Conservation (phyloP, 1,284 basidiomycete species). For the Trametes hirsuta region DNA sequence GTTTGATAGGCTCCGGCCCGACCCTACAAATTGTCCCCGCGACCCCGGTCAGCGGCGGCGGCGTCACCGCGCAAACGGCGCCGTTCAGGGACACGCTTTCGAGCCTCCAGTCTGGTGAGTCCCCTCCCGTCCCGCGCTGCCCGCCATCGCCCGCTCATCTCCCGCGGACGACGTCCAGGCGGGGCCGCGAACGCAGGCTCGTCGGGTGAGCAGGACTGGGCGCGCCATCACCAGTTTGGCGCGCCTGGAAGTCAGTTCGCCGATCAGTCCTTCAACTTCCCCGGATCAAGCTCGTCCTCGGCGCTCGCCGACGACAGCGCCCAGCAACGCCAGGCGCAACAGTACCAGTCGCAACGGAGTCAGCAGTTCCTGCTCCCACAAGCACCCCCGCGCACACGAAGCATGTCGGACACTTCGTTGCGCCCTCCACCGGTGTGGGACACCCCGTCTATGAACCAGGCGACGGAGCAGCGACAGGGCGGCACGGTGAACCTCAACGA, state of each 20-base stretch:
- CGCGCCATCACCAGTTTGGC: conserved; percentile 20
- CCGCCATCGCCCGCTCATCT: neutral
- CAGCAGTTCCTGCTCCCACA: conserved; percentile 38
- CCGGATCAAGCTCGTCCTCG: conserved; percentile 30
- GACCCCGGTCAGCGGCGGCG: conserved; percentile 73
- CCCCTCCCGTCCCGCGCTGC: neutral
- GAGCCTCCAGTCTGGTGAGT: conserved; percentile 50
- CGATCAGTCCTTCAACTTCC: conserved; percentile 36
- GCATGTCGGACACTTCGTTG: conserved; percentile 63
- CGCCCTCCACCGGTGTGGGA: conserved; percentile 58
- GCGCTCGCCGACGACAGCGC: conserved; percentile 24
- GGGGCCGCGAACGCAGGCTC: conserved; percentile 10
- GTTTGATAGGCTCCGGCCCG: conserved; percentile 52
- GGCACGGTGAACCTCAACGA: conserved; percentile 53
- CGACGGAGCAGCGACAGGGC: conserved; percentile 34
- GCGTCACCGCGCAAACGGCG: conserved; percentile 45
- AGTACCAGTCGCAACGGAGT: conserved; percentile 22
- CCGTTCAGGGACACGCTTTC: conserved; percentile 52
- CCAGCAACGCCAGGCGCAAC: conserved; percentile 23
- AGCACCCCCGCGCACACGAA: conserved; percentile 42
- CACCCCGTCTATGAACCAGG: conserved; percentile 38
- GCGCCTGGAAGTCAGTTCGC: conserved; percentile 27
- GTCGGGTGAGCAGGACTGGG: conserved; percentile 20
- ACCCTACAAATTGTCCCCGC: conserved; percentile 78
- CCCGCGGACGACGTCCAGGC: conserved; percentile 10